phyloP scores from a whole-genome alignment of 768 basidiomycete species.

The Hericium rajendrae region DNA sequence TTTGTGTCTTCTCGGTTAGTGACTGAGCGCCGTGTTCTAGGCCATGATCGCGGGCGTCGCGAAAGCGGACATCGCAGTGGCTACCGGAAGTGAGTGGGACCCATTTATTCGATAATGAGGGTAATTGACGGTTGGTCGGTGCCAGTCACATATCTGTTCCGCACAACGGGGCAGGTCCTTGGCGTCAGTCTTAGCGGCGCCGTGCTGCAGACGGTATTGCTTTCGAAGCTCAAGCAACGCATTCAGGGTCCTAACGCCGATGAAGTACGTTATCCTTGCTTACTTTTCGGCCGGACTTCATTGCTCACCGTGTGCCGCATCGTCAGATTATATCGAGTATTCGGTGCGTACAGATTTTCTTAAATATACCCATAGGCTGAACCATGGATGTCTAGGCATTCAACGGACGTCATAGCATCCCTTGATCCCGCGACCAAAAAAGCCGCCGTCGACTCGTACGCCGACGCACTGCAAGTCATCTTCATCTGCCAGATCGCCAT shows the following conservation, averaged over 20 bases:
- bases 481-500: conserved; percentile 72
- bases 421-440: conserved; percentile 44
- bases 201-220: conserved; percentile 71
- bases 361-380: background rate
- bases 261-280: conserved; percentile 40
- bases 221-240: conserved; percentile 54
- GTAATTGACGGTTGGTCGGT: background rate
- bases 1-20: background rate
- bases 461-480: conserved; percentile 67
- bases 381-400: conserved; percentile 38
- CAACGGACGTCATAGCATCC: conserved; percentile 59
- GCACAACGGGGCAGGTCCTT: conserved; percentile 90
- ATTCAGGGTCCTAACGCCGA: conserved; percentile 71
- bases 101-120: background rate
- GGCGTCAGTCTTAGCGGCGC: conserved; percentile 87
- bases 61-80: conserved; percentile 77
- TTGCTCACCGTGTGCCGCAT: conserved; percentile 12
- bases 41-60: conserved; percentile 81
- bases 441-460: conserved; percentile 70
- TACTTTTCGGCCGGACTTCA: conserved; percentile 1
- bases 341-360: conserved; percentile 30
- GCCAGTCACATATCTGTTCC: conserved; percentile 85
- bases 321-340: conserved; percentile 64
- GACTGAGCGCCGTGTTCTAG: conserved; percentile 27
- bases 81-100: conserved; percentile 70